Evolutionary conservation across 768 basidiomycete genomes (phyloP), one percentile per base, ranked within the genome.

Genomic region (Boletus sp.): DNA sequence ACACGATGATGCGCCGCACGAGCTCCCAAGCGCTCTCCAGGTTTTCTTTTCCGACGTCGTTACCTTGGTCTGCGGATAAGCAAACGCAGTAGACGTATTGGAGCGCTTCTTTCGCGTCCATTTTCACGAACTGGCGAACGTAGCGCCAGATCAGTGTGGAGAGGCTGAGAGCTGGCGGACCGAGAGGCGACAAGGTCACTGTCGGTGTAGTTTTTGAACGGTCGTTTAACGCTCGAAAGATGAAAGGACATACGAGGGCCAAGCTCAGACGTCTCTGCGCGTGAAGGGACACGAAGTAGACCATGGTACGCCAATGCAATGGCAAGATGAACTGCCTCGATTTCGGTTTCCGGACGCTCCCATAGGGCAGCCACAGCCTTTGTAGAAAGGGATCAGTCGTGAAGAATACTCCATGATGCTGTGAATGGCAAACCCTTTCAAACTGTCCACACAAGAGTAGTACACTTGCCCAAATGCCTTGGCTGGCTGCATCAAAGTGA

Each of bases 271-370:
- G 88, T 86, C 67, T 94, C 91, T 2, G 88, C 84, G 7, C 85
- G 78, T 8, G 88, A 81, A 7, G 96, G 90, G 0, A 95, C 85
- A 10, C 94, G 83, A 20, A 99, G 73, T 5, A 99, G 75, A 2
- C 96, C 97, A 67, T 98, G 94, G 69, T 98, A 99, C 0, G 92
- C 85, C 53, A 99, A 77, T 4, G 89, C 92, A 62, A 97, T 88
- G 1, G 92, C 94, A 28, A 98, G 79, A 71, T 99, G 97, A 5
- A 98, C 90, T 0, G 94, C 95, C 68, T 98, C 97, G 17, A 94
- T 83, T 64, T 97, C 90, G 17, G 90, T 89, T 60, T 91, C 88
- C 49, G 83, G 82, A 62, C 91, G 88, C 45, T 94, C 89, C 84
- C 93, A 91, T 9, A 98, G 75, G 32, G 94, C 87, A 12, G 93